Base-by-base conservation (phyloP, 352 stramenopile species). In the Pythium guiyangense region DNA sequence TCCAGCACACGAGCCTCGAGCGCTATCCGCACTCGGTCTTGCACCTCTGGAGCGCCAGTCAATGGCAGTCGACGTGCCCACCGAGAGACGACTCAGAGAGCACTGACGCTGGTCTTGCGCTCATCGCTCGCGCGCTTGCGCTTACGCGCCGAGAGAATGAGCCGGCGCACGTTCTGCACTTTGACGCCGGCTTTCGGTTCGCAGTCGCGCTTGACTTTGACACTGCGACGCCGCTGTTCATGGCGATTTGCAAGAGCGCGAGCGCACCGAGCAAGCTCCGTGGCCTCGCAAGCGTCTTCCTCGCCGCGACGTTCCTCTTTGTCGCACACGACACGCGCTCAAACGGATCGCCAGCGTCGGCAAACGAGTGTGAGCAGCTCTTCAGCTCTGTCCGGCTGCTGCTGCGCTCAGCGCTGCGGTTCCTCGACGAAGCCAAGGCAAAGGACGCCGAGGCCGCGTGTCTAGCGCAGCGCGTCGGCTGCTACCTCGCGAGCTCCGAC, bases 261-360 rank as follows among this genome's bases (percentile, higher is more conserved):
- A 77, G 54, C 18, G 72, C 72, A 4, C 70, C 70, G 8, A 40
- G 50, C 25, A 78, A 74, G 42, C 49, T 79, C 20, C 70, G 72
- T 29, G 70, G 72, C 18, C 60, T 82, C 18, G 65, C 64, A 26
- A 75, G 72, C 35, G 49, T 79, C 18, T 82, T 82, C 37, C 29
- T 77, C 45, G 72, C 70, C 2, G 62, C 61, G 20, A 59, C 49
- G 18, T 72, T 77, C 46, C 49, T 82, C 25, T 31, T 74, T 15
- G 35, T 37, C 46, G 18, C 48, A 12, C 15, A 29, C 8, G 51
- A 31, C 0, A 17, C 29, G 11, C 35, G 37, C 54, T 22, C 48
- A 31, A 51, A 27, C 3, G 29, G 49, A 5, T 17, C 14, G 2
- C 14, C 18, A 20, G 14, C 39, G 39, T 6, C 40, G 35, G 26